Evolutionary conservation across 768 basidiomycete genomes (phyloP), one percentile per base, ranked within the genome.

Genomic region (Mycena latifolia): DNA sequence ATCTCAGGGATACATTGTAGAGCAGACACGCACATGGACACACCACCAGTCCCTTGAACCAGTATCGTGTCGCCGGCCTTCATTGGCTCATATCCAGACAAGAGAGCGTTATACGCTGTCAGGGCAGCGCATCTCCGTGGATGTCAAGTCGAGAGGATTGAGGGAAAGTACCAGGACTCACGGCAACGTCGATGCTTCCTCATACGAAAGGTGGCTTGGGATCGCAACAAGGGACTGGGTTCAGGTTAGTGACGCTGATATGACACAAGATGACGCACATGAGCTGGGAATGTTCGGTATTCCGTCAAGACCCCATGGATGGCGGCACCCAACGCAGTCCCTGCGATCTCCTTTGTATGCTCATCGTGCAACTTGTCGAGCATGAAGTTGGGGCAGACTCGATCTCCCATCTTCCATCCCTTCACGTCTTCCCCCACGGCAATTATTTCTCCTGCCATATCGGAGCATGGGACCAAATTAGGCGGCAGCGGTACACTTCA

Each of bases 171-270:
- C n/a, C 84, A 61, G 78, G n/a, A 83, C 83, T 37, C 72, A 89
- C 79, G 89, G 86, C 12, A 92, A 77, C 29, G 88, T 88, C 0
- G 90, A 86, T 0, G 85, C 90, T 71, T 92, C 87, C 66, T 87
- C 86, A 68, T 86, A 89, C 1, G 82, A 84, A 24, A 91, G 79
- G 71, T 89, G 84, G 17, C 82, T 75, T 0, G 91, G 87, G 66
- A 89, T 78, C 46, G 71, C 65, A 31, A 90, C 82, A 35, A 90
- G 76, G 0, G 81, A 80, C 85, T 86, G 37, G 15, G 37, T 20
- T 77, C 79, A 25, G 3, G 17, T 39, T 1, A 2, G 24, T 8
- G 46, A 24, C 90, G 88, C 0, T 88, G 81, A 78, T 37, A 80
- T 80, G 12, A 83, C 77, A 0, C 79, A 70, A 4, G 43, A 50